These are phyloP conservation scores for Porphyrellus sp. DNA, from an alignment of 1,284 basidiomycete species.

Conservation along the genomic window DNA sequence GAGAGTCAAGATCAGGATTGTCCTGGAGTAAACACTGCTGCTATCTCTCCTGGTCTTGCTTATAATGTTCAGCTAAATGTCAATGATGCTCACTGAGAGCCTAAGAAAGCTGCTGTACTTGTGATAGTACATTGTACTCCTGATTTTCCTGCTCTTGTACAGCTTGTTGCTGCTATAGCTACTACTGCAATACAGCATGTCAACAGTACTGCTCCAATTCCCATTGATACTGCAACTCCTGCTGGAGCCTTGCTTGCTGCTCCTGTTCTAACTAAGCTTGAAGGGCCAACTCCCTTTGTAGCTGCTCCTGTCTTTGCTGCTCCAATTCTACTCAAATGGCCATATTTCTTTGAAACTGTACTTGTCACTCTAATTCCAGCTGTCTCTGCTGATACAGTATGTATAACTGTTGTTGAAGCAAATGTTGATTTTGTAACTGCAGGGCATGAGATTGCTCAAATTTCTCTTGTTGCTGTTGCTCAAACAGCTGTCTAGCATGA, in stretches of 20 bases:
- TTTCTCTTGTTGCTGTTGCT: background rate
- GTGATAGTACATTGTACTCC: background rate
- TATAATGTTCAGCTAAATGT: constrained; percentile 7
- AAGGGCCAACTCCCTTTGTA: background rate
- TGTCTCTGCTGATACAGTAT: too few species aligned
- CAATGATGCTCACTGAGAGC: constrained; percentile 8
- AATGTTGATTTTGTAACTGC: too few species aligned
- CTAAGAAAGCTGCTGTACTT: background rate
- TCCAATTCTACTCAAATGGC: background rate
- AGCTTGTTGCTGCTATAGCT: background rate
- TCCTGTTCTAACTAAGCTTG: background rate
- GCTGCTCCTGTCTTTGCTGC: background rate
- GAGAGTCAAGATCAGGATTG: background rate
- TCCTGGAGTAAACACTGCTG: background rate
- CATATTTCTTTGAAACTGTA: too few species aligned
- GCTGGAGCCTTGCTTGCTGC: background rate
- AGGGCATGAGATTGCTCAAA: background rate
- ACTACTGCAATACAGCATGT: background rate
- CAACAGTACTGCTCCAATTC: background rate
- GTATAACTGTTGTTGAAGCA: too few species aligned
- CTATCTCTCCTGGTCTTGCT: constrained; percentile 5
- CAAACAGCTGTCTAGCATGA: too few species aligned
- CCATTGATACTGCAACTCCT: background rate
- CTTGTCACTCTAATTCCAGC: too few species aligned
- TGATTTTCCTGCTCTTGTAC: background rate